Evolutionary conservation across 2,329 filamentous ascomycete species (phyloP).

Genomic region (Aspergillus bombycis): DNA sequence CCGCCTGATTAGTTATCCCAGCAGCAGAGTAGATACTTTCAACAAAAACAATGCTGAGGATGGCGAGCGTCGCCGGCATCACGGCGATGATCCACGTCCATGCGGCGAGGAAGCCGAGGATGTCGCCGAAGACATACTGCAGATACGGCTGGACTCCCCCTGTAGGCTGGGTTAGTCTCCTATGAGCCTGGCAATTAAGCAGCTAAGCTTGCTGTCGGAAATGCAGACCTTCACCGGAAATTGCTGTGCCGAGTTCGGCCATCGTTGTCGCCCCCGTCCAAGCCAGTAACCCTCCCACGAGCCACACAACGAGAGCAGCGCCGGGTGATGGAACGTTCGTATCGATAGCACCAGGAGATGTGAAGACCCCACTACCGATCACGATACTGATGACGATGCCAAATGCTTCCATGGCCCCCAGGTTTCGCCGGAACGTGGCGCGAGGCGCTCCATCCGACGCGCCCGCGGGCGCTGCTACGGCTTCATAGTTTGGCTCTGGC

Average conservation of each 20-base stretch:
- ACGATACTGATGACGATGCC: constrained; percentile 25
- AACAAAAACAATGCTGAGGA: constrained; percentile 23
- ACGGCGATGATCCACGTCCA: constrained; percentile 26
- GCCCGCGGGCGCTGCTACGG: neutral
- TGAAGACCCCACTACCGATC: constrained; percentile 24
- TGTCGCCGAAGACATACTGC: constrained; percentile 22
- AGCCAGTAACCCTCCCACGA: constrained; percentile 20
- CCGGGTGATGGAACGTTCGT: constrained; percentile 23
- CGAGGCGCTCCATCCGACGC: neutral
- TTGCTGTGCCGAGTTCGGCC: constrained; percentile 23
- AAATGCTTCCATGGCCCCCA: constrained; percentile 22
- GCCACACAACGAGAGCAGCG: constrained; percentile 20
- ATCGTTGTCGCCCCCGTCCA: constrained; percentile 23
- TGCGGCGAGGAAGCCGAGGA: constrained; percentile 22
- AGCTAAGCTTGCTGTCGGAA: too few relatives aligned
- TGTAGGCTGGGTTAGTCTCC: neutral
- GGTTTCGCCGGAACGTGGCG: constrained; percentile 17
- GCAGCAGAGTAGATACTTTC: constrained; percentile 22
- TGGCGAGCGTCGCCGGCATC: constrained; percentile 21
- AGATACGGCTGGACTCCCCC: constrained; percentile 24
- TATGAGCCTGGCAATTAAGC: too few relatives aligned
- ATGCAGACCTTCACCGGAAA: constrained; percentile 21
- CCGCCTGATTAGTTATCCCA: constrained; percentile 14
- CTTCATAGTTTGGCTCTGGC: neutral
- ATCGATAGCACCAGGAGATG: constrained; percentile 21